Evolutionary conservation across 441 rosid species (phyloP).

Genomic region (Populus hybrid): DNA sequence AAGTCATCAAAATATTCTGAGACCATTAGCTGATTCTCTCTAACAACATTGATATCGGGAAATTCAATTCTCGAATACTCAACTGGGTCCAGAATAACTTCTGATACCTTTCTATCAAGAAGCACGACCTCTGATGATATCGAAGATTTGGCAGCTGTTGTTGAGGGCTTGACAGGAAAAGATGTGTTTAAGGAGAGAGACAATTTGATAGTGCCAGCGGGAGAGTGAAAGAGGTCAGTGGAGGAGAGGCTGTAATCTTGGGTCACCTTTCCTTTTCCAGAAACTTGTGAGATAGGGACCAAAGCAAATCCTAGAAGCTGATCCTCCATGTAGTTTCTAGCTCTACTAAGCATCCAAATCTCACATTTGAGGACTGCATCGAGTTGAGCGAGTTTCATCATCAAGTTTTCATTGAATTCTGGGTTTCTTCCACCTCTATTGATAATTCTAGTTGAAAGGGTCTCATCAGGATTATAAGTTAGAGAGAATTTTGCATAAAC

Average conservation of each 20-base stretch:
- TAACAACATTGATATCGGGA: slow-evolving; percentile 63
- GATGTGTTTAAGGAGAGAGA: slow-evolving; percentile 48
- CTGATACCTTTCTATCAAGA: slow-evolving; percentile 53
- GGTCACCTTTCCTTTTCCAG: slow-evolving; percentile 65
- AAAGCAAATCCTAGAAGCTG: slow-evolving; percentile 85
- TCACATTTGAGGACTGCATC: slow-evolving; percentile 89
- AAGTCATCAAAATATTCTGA: slow-evolving; percentile 58
- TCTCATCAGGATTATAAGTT: slow-evolving; percentile 76
- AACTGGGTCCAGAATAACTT: slow-evolving; percentile 40
- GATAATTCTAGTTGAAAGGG: slow-evolving; percentile 65
- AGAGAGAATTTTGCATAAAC: slow-evolving; percentile 92
- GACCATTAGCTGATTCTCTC: slow-evolving; percentile 75
- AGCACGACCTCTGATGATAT: slow-evolving; percentile 70
- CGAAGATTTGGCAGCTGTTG: slow-evolving; percentile 38
- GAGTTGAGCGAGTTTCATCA: slow-evolving; percentile 44
- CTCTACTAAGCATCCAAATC: slow-evolving; percentile 95
- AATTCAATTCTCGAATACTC: slow-evolving; percentile 84
- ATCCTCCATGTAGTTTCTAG: slow-evolving; percentile 79
- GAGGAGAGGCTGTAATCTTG: slow-evolving; percentile 74
- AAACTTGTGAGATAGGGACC: slow-evolving; percentile 59
- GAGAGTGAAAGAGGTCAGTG: slow-evolving; percentile 89
- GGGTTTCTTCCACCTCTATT: slow-evolving; percentile 90
- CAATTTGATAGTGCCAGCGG: slow-evolving; percentile 76
- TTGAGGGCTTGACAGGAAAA: slow-evolving; percentile 24
- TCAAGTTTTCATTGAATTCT: slow-evolving; percentile 60